These are phyloP conservation scores for Rheum nobile DNA, from an alignment of 148 eudicot species.

Conservation along the genomic window DNA sequence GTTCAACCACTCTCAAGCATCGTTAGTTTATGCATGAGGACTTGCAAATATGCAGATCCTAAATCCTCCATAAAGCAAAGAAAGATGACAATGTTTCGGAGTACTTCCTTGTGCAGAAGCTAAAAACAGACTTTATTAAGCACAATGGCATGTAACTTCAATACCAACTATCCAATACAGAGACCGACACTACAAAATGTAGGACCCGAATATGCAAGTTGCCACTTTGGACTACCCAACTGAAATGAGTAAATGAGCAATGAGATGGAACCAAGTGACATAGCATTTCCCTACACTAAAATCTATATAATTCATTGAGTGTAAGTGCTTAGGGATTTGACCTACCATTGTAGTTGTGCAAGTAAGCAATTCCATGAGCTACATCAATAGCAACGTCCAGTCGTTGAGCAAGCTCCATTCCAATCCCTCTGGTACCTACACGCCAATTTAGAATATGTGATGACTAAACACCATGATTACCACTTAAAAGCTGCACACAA, in stretches of 20 bases:
- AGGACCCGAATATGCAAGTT: neutral
- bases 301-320: neutral
- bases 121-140: neutral
- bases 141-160: neutral
- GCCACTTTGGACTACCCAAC: neutral
- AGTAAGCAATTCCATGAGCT: slow-evolving; percentile 71
- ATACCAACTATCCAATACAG: neutral
- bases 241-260: neutral
- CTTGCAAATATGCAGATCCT: neutral
- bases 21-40: neutral
- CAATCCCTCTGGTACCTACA: slow-evolving; percentile 38
- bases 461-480: neutral
- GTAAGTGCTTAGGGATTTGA: neutral
- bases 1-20: neutral
- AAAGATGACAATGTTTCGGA: neutral
- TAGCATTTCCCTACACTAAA: neutral
- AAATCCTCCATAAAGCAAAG: neutral
- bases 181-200: neutral
- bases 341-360: slow-evolving; percentile 62
- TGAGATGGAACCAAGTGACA: too few species aligned
- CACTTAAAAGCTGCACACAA: neutral
- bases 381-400: slow-evolving; percentile 68
- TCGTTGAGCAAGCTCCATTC: slow-evolving; percentile 51
- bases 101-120: neutral
- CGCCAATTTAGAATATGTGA: neutral